A percentile compares a stretch with the other conserved stretches of the same genome.
Evolutionary conservation across 441 rosid species (phyloP).

Genomic region (Metrosideros polymorpha): DNA sequence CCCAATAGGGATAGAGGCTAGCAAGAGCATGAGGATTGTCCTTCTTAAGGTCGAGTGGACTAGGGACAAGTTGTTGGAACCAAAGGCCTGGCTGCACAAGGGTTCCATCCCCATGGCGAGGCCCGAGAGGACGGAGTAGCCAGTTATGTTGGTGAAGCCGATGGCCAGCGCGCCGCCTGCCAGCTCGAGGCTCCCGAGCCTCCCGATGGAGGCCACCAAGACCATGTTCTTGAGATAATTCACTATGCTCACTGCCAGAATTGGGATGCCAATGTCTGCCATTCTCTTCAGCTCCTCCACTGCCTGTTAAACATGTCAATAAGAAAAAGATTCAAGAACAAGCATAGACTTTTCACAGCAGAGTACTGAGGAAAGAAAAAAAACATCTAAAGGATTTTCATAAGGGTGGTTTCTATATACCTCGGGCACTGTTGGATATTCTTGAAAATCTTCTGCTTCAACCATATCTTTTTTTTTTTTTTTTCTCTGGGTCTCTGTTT

Average conservation of each 20-base stretch:
- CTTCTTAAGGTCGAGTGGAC: conserved; percentile 44
- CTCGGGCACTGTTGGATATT: conserved; percentile 54
- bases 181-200: conserved; percentile 74
- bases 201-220: conserved; percentile 69
- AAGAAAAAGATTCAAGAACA: not conserved
- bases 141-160: conserved; percentile 86
- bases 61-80: conserved; percentile 46
- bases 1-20: conserved; percentile 53
- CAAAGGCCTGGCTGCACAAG: conserved; percentile 75
- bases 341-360: not conserved
- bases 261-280: conserved; percentile 61
- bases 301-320: conserved; percentile 25
- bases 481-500: not conserved
- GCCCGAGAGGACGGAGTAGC: conserved; percentile 83
- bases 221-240: conserved; percentile 70
- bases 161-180: conserved; percentile 88
- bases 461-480: not conserved
- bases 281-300: conserved; percentile 65
- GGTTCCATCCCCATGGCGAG: conserved; percentile 90
- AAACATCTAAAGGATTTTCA: not conserved
- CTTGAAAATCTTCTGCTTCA: conserved; percentile 26
- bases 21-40: conserved; percentile 48
- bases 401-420: conserved; percentile 19
- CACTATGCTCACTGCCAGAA: conserved; percentile 61
- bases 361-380: too few species aligned